Evolutionary conservation across 2,329 filamentous ascomycete genomes (phyloP).

Genomic region (Aspergillus ruber): DNA sequence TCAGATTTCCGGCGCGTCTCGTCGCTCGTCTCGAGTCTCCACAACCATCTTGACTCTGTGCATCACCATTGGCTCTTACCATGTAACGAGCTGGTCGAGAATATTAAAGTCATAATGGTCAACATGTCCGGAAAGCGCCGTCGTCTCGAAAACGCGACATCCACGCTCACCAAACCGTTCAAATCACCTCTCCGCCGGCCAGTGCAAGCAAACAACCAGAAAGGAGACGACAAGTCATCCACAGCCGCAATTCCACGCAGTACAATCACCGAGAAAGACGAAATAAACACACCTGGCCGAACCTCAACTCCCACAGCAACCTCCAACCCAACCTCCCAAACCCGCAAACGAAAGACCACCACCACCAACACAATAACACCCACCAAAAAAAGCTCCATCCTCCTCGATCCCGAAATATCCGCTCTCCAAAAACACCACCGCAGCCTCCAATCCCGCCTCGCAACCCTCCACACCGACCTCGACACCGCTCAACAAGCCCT

Average conservation of each 20-base stretch:
- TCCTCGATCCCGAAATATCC: slow-evolving; percentile 19
- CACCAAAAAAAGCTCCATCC: slow-evolving; percentile 7
- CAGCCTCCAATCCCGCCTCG: slow-evolving; percentile 25
- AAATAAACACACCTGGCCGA: neutral
- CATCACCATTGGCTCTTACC: neutral
- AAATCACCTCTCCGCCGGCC: slow-evolving; percentile 59
- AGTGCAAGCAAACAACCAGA: slow-evolving; percentile 4
- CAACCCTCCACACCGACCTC: slow-evolving; percentile 35
- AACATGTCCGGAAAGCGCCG: slow-evolving; percentile 53
- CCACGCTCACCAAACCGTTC: slow-evolving; percentile 63
- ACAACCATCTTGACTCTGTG: neutral
- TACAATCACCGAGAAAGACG: neutral
- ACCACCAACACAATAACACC: slow-evolving; percentile 4
- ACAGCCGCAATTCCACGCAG: neutral
- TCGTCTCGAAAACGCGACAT: slow-evolving; percentile 52
- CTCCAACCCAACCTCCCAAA: neutral
- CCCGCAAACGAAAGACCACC: slow-evolving; percentile 5
- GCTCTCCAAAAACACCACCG: slow-evolving; percentile 33
- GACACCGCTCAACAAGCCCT: slow-evolving; percentile 49
- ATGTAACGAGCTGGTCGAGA: neutral
- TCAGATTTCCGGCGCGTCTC: slow-evolving; percentile 9
- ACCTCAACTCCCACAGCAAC: slow-evolving; percentile 1
- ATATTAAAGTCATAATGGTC: slow-evolving; percentile 7
- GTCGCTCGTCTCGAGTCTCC: neutral
- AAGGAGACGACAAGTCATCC: neutral